Base-by-base conservation (phyloP, 2,329 filamentous ascomycete genomes). In the Fusarium siculi region DNA sequence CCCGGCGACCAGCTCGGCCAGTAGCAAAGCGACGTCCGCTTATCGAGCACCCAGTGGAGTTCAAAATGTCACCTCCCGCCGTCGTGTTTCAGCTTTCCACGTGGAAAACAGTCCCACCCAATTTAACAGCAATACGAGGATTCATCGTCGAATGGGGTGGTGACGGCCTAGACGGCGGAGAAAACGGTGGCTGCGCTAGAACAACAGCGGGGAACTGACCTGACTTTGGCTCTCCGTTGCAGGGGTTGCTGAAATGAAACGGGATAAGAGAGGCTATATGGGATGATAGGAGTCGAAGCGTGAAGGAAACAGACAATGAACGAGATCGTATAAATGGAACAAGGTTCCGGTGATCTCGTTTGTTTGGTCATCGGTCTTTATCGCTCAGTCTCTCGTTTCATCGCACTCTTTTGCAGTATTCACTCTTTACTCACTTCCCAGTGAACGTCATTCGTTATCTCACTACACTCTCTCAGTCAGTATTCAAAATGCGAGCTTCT, bases 181-280 rank as follows among this genome's bases (percentile, higher is more conserved):
- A 37, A 58, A 58, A 59, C 56, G 44, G 56, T 59, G 56, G 49
- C 56, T 52, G 44, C 56, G 44, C 56, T 59, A 53, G 36, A 59
- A 59, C 36, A 59, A 40, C 34, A 32, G 36, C 34, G 44, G 25
- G 44, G 25, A 40, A 40, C 56, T 59, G 56, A 40, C 44, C 56
- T 59, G 56, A 59, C 34, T 40, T 40, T 37, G 23, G 2, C 21
- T 14, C 50, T 21, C 54, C 54, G 32, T 21, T 10, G 11, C 42
- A 58, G 55, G 55, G 44, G 44, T 12, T 14, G 4, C 2, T 21
- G 12, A 53, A 59, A 59, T 59, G 46, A 59, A 59, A 40, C 46
- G 32, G 34, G 30, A 30, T 50, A 36, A 50, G 23, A 28, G 36
- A 59, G 1, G 28, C 25, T 59, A 25, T 59, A 59, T 59, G 37